A percentile compares a stretch with the other conserved stretches of the same genome.
Evolutionary conservation across 176 grass and related monocot species (phyloP).

Genomic region (Dendrocalamus sinicus): DNA sequence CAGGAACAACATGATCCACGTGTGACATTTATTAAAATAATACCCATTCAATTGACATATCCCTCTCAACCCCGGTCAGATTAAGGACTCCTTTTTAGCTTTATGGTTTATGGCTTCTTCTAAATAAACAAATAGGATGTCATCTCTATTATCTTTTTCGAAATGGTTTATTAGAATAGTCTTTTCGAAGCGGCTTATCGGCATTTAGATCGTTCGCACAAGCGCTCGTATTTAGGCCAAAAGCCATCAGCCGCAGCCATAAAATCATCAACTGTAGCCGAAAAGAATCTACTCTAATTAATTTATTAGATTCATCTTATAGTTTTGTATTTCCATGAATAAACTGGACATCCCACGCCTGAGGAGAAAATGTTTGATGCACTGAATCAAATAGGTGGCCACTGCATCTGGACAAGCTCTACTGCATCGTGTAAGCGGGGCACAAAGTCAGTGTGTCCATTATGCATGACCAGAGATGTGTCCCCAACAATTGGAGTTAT

Average conservation of each 20-base stretch:
- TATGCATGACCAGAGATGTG: neutral
- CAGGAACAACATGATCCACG: slow-evolving; percentile 22
- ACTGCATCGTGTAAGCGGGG: neutral
- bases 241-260: no score
- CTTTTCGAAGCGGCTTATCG: no score
- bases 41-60: slow-evolving; percentile 32
- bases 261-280: no score
- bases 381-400: slow-evolving; percentile 7
- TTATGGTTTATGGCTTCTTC: no score
- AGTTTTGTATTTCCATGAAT: slow-evolving; percentile 6
- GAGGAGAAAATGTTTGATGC: slow-evolving; percentile 12
- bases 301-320: neutral
- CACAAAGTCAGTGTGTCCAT: slow-evolving; percentile 24
- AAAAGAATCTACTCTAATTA: neutral
- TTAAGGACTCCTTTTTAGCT: no score
- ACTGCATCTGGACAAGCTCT: slow-evolving; percentile 36
- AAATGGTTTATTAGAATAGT: accelerated
- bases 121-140: no score
- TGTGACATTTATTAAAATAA: slow-evolving; percentile 29
- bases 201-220: no score
- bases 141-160: no score
- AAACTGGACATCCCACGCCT: neutral
- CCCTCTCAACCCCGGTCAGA: neutral
- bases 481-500: neutral
- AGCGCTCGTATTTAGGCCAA: no score